A percentile compares a stretch with the other conserved stretches of the same genome.
These are phyloP conservation scores for Penicillium paradoxum DNA, from an alignment of 495 filamentous ascomycete species.

Conservation along the genomic window DNA sequence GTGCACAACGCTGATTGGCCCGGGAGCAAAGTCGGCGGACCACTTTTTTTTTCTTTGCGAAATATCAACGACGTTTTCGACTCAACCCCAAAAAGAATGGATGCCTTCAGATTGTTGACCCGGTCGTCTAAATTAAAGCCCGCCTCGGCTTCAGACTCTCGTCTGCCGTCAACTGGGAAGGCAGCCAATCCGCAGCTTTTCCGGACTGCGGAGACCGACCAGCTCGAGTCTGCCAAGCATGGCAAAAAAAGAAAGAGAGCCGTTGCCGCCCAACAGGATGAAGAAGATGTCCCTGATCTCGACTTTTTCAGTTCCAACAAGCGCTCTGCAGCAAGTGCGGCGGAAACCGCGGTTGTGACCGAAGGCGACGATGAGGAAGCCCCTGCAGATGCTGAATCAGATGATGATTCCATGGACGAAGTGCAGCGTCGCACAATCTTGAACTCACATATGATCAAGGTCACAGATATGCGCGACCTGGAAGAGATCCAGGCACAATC, in stretches of 20 bases:
- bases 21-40: conserved; percentile 24
- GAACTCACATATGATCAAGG: conserved; percentile 79
- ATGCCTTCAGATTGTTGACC: conserved; percentile 52
- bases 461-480: conserved; percentile 59
- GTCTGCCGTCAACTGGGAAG: conserved; percentile 47
- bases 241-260: conserved; percentile 40
- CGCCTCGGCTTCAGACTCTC: conserved; percentile 18
- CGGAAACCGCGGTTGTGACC: conserved; percentile 12
- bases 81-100: conserved; percentile 35
- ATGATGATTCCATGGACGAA: conserved; percentile 42
- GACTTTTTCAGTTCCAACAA: conserved; percentile 39
- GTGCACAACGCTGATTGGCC: conserved; percentile 30
- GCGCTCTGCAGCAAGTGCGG: conserved; percentile 14
- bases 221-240: conserved; percentile 29
- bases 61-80: conserved; percentile 25
- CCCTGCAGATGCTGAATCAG: conserved; percentile 21
- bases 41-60: conserved; percentile 24
- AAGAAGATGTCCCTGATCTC: conserved; percentile 26
- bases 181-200: conserved; percentile 52
- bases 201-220: conserved; percentile 33
- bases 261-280: conserved; percentile 16
- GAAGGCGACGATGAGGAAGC: conserved; percentile 16
- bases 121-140: conserved; percentile 50
- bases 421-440: conserved; percentile 71
- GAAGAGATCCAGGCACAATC: conserved; percentile 33